Base-by-base conservation (phyloP, 371 early-diverging fungal species). In the Mortierella sp. region DNA sequence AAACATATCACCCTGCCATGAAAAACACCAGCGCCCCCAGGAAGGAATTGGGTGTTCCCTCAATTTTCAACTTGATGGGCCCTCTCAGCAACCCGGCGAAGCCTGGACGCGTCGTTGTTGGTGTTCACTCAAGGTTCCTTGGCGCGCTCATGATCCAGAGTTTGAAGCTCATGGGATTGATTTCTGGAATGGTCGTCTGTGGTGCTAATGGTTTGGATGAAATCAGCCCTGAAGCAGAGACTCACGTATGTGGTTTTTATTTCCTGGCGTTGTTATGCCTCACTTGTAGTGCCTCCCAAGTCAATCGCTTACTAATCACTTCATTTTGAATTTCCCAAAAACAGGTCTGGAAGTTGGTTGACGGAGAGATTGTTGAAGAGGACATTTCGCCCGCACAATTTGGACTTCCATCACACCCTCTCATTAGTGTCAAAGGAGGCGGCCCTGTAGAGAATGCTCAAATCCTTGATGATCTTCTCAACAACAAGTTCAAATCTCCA, bases 51-150 rank as follows among this genome's bases (percentile, higher is more conserved):
- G 98, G 96, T 32, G 86, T 98, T 9, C 95, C 96, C 13, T 96
- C 98, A 0, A 92, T 97, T 9, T 97, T 98, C 88, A 98, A 98
- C 74, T 77, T 96, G n/a, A 87, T 98, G 32, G 99, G 99, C 0
- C 99, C 98, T 2, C 87, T 98, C 85, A 92, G 89, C 50, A 97
- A 97, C 77, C 98, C 98, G 8, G 95, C 95, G n/a, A 77, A 77
- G 38, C 97, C 98, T 5, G 82, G 79, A n/a, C 87, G 93, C 22
- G 89, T 93, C 50, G 93, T 98, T 5, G 93, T 98, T 1, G 99
- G 99, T 36, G 98, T 98, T 13, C 91, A 93, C 78, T 92, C 95
- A 1, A 88, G 91, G 43, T 67, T 87, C 22, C 83, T 97, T 10
- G 98, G 98, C 7, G 87, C 76, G 0, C 75, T 96, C 22, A 94